Conservation (phyloP, 495 filamentous ascomycete species). For the Penicillium antarcticum region DNA sequence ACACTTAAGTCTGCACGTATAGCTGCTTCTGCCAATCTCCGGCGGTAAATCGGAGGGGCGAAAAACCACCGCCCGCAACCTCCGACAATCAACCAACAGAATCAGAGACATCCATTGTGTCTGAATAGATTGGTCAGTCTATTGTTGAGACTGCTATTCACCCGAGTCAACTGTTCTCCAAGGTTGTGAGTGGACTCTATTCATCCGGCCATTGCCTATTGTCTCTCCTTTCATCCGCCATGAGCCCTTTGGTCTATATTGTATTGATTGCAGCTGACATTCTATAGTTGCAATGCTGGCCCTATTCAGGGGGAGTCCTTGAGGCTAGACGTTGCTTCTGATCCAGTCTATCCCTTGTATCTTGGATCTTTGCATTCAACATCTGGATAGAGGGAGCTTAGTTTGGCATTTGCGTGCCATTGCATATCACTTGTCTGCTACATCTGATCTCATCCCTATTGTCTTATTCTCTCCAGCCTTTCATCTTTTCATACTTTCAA, state of each 20-base stretch:
- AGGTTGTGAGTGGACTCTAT: background rate
- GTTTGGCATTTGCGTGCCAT: background rate
- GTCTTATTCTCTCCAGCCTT: constrained; percentile 4
- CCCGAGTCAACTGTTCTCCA: background rate
- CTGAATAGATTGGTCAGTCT: too few relatives aligned
- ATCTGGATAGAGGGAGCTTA: constrained; percentile 6
- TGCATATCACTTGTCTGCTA: background rate
- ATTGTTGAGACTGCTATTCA: background rate
- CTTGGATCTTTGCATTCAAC: background rate
- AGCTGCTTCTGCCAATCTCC: constrained; percentile 7
- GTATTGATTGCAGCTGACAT: constrained; percentile 1
- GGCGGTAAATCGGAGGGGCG: constrained; percentile 25
- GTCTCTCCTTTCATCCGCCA: background rate
- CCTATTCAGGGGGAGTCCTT: constrained; percentile 21
- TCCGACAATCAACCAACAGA: background rate
- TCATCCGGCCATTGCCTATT: constrained; percentile 2
- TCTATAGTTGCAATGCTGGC: constrained; percentile 24
- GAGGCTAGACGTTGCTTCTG: constrained; percentile 13
- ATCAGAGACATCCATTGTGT: too few relatives aligned
- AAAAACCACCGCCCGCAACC: constrained; percentile 24
- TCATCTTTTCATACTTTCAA: background rate
- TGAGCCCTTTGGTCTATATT: constrained; percentile 2
- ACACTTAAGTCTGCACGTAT: too few relatives aligned
- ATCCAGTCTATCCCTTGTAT: constrained; percentile 3
- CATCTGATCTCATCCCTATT: background rate